Evolutionary conservation across 257 asterid genomes (phyloP), one percentile per base, ranked within the genome.

Genomic region (Mentha longifolia): DNA sequence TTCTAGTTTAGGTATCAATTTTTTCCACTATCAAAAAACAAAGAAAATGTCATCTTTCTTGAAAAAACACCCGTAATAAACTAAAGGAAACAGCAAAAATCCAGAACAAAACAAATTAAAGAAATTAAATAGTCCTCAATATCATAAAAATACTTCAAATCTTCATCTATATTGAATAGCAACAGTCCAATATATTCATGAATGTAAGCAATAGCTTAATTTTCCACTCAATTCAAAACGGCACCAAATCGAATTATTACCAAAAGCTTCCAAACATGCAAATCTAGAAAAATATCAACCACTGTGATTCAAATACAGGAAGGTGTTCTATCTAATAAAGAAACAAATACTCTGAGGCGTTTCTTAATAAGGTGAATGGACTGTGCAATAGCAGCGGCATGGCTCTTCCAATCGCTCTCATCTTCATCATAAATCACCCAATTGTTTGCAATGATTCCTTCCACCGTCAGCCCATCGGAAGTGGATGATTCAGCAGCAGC

Each of bases 361-460:
- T 88, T 92, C 89, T 90, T 95, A 82, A 90, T 85, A 50, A 92
- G 94, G 76, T 85, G 85, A 71, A 92, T 81, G 57, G 99, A 92
- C 71, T 87, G 95, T 76, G 98, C 97, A 75, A 92, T 88, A 13
- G 95, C 83, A 78, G 98, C 84, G 35, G 98, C 94, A 47, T 95
- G 97, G 71, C 97, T 89, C 80, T 76, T 88, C 96, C 97, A 95
- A 80, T 92, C 97, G 67, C 83, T 87, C 86, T 87, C 94, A 47
- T 70, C 71, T 82, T 92, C 94, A 74, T 86, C 95, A 65, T 79
- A 73, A 47, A 92, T 81, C 25, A 74, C 65, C 98, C 99, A 95
- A 75, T 83, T 90, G 47, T 87, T 85, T n/a, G 92, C 84, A 35
- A 88, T 68, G 13, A 92, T 92, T 7, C 86, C 83, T 59, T 89